Evolutionary conservation across 148 eudicot species (phyloP).

Genomic region (Cornus florida): DNA sequence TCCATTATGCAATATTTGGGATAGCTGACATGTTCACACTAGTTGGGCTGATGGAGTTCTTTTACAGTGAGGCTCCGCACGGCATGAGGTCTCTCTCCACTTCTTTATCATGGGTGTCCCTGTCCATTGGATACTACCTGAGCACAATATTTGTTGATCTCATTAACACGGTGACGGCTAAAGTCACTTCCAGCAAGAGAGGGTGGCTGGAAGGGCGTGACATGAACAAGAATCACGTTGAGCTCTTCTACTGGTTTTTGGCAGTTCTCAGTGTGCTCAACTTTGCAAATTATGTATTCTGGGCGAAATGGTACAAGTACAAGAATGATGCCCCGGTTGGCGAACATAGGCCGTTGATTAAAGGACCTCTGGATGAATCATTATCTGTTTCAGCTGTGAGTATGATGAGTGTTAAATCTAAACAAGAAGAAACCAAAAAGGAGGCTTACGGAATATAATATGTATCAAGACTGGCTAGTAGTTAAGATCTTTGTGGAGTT

Average conservation of each 20-base stretch:
- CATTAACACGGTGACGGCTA: slow-evolving; percentile 5
- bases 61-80: slow-evolving; percentile 12
- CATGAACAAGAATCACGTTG: slow-evolving; percentile 14
- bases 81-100: slow-evolving; percentile 16
- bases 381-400: too few relatives aligned
- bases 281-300: slow-evolving; percentile 7
- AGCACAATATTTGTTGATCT: slow-evolving; percentile 11
- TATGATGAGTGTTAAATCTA: too few relatives aligned
- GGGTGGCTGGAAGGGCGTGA: slow-evolving; percentile 19
- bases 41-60: slow-evolving; percentile 19
- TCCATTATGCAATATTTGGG: slow-evolving; percentile 18
- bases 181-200: slow-evolving; percentile 3
- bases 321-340: neutral
- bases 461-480: too few relatives aligned
- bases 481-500: too few relatives aligned
- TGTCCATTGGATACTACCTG: slow-evolving; percentile 17
- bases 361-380: too few relatives aligned
- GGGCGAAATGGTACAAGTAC: slow-evolving; percentile 15
- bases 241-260: slow-evolving; percentile 20
- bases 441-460: too few relatives aligned
- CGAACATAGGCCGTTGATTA: neutral
- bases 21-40: slow-evolving; percentile 21
- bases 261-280: slow-evolving; percentile 15
- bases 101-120: slow-evolving; percentile 5
- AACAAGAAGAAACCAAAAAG: too few relatives aligned